Evolutionary conservation across 2,329 filamentous ascomycete genomes (phyloP), one percentile per base, ranked within the genome.

Genomic region (Colletotrichum navitas): DNA sequence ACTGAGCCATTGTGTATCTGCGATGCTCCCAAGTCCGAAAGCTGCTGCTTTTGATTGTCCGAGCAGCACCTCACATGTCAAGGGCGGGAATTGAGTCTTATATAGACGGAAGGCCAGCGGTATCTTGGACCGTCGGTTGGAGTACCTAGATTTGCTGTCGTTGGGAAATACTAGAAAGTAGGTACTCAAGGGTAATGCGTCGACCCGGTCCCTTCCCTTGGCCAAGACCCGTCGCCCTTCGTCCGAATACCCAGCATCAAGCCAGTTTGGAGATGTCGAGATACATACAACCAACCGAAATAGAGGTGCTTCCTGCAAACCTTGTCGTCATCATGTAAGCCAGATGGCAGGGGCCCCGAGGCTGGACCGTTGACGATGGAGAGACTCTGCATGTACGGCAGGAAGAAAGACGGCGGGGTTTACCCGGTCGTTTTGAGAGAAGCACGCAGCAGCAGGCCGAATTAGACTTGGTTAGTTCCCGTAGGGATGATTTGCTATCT

Each of bases 1-100:
- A 73, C 65, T 61, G 65, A 14, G 61, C 63, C 71, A 73, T 75
- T 41, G 58, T 59, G 41, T 41, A 3, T 11, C 10, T n/a, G 34
- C 12, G 11, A n/a, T 29, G 24, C 6, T 1, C 29, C 34, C 32
- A 24, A 11, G 29, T 32, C 34, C 26, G 34, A 21, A n/a, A 18
- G 29, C 29, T 49, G 59, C 10, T 29, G 12, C 24, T 29, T 29
- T 29, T n/a, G 18, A 24, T 51, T 36, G n/a, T 21, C n/a, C 12
- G 32, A 62, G 32, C 8, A 49, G 41, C 24, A 36, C 45, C 21
- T 26, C 32, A 51, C 32, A 51, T 39, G n/a, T 24, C 32, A 18
- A 14, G 43, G 59, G n/a, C 21, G 36, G 32, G 29, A 11, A 34
- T 36, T 2, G 59, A 49, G 45, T 62, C 59, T 62, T 51, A 49